Evolutionary conservation across 768 basidiomycete species (phyloP), one percentile per base, ranked within the genome.

Genomic region (Ephemerocybe angulata): DNA sequence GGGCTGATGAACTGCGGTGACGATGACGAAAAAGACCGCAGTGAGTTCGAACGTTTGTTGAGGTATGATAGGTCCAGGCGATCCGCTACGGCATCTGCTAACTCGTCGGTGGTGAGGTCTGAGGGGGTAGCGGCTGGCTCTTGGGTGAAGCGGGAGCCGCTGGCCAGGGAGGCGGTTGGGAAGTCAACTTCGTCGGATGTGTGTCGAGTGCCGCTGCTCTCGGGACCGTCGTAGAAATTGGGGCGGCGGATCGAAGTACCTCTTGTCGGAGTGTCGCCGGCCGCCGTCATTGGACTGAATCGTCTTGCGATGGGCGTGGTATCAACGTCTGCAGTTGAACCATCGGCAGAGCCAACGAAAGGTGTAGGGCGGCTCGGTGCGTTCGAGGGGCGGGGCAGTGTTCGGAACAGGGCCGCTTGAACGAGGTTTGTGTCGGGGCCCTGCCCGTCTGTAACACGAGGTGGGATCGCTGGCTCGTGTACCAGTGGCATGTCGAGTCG

Each of bases 1-100:
- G 54, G 54, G 27, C 44, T 47, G 31, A 54, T 54, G 53, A 54
- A 54, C 11, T 38, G 35, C 25, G 53, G 53, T 17, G 46, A 48
- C 10, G 27, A 13, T n/a, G n/a, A n/a, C n/a, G n/a, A n/a, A n/a
- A n/a, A n/a, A n/a, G n/a, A n/a, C n/a, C n/a, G n/a, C n/a, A n/a
- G n/a, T 8, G 46, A 48, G 8, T 35, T 35, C 8, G 46, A 30
- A 30, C 24, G 24, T 48, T 30, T 27, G 46, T 48, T 28, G 46
- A 48, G 46, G 28, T 31, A 31, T 19, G 46, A n/a, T 13, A 15
- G 28, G 28, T 30, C 46, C 5, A 48, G 25, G 10, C 27, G 46
- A 17, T 4, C 46, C 8, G 46, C n/a, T 10, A 48, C 4, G 7
- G 8, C n/a, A 28, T 19, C 13, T 7, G 19, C 8, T 6, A 19